Base-by-base conservation (phyloP, 805 yeast genomes). In the Barnettozyma pratensis region DNA sequence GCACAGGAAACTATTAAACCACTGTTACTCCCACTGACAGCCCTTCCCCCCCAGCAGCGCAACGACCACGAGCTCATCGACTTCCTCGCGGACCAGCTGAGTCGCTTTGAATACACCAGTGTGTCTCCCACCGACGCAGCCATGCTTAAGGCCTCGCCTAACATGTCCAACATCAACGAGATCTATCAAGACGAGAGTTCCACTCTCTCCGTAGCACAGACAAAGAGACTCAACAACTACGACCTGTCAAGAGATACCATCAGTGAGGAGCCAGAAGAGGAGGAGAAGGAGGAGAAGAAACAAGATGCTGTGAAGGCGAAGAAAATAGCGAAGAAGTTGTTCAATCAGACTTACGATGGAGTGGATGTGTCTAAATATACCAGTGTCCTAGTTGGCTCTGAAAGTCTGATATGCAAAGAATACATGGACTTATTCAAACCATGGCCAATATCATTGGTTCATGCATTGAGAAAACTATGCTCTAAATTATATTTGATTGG, bases 401-500 rank as follows among this genome's bases (percentile, higher is more conserved):
- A 54, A 4, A 39, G 25, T 14, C 11, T 53, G 4, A 62, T 72
- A 0, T 63, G 76, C 41, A 47, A 43, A 8, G 63, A 65, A 34
- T 74, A 70, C 56, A 61, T 77, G 64, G 45, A 53, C 3, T 53
- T 73, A 12, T 69, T 75, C 46, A 58, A 64, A 38, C 77, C 76
- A 46, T 67, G 75, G 63, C 73, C 74, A 42, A 57, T 70, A n/a
- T 76, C 79, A 48, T 66, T 88, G 41, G 67, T 87, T 39, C 63
- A 65, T 3, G 71, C 89, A 1, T 72, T 89, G 14, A 69, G 89
- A 32, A 64, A 65, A 41, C 68, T 88, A 32, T 87, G 95, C 55
- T 73, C 76, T 37, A 77, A 74, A 54, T 61, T 88, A n/a, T 85
- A 83, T 65, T 73, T 89, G 57, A 80, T 80, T 59, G 96, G 92